Percentiles rank a stretch among this genome's conserved stretches.
Conservation (phyloP, 2,329 filamentous ascomycete species). For the Onygena corvina region DNA sequence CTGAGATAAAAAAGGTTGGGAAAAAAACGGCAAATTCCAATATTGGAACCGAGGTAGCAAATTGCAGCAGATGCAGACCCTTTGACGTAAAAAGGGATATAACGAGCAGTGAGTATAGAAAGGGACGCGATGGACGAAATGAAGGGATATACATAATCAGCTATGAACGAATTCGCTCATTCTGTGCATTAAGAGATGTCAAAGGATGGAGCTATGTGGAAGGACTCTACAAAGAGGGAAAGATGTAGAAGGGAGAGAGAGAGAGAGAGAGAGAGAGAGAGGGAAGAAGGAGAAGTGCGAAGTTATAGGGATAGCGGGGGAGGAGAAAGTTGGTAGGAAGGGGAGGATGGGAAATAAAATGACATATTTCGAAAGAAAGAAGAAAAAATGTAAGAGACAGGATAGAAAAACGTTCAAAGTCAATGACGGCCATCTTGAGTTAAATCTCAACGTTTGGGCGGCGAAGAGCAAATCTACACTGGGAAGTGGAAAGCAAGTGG, state of each 20-base stretch:
- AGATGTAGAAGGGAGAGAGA: not conserved
- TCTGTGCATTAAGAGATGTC: slow-evolving; percentile 8
- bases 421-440: not conserved
- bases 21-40: slow-evolving; percentile 21
- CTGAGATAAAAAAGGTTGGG: slow-evolving; percentile 24
- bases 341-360: too few relatives aligned
- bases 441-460: not conserved
- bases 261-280: not conserved
- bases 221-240: not conserved
- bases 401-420: not conserved
- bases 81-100: slow-evolving; percentile 22
- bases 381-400: not conserved
- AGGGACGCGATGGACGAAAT: slow-evolving; percentile 18
- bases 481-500: not conserved
- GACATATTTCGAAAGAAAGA: too few relatives aligned
- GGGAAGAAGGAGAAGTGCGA: not conserved
- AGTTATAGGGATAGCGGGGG: not conserved
- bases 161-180: slow-evolving; percentile 9
- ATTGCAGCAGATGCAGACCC: slow-evolving; percentile 21
- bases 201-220: not conserved
- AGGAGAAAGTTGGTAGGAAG: not conserved
- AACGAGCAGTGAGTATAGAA: slow-evolving; percentile 21
- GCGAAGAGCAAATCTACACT: not conserved
- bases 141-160: slow-evolving; percentile 18
- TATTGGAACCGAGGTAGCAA: slow-evolving; percentile 18